phyloP scores from a whole-genome alignment of 305 asterid genomes.

The Fraxinus paxiana region DNA sequence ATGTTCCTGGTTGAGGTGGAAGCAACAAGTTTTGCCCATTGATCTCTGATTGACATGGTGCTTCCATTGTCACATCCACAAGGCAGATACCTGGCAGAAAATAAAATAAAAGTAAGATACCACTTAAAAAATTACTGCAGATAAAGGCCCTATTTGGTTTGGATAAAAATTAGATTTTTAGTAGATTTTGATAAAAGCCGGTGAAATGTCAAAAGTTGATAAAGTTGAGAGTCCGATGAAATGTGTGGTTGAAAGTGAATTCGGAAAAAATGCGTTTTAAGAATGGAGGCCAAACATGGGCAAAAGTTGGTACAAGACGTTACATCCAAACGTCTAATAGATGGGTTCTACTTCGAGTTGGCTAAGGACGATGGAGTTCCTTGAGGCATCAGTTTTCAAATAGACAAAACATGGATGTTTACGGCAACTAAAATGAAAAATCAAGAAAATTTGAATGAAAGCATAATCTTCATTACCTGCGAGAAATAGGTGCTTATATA shows the following conservation, averaged over 20 bases:
- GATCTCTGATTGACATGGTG: conserved; percentile 25
- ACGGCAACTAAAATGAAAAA: not conserved
- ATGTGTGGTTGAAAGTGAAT: not conserved
- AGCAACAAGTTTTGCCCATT: conserved; percentile 35
- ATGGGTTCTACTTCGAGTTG: not conserved
- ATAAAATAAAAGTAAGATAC: not conserved
- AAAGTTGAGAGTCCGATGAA: not conserved
- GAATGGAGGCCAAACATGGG: not conserved
- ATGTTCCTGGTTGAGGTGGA: conserved; percentile 43
- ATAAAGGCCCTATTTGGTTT: not conserved
- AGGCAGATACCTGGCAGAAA: conserved; percentile 11
- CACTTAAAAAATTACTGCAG: not conserved
- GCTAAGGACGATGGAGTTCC: not conserved
- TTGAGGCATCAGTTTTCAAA: not conserved
- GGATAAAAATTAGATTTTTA: not conserved
- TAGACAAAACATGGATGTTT: not conserved
- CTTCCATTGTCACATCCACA: conserved; percentile 30
- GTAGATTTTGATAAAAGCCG: not conserved
- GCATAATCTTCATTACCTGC: not conserved
- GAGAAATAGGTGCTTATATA: not conserved
- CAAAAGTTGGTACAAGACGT: not conserved
- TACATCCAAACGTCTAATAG: not conserved
- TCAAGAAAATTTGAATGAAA: not conserved
- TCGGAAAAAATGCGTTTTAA: not conserved
- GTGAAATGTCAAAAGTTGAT: no score